Base-by-base conservation (phyloP, 2,329 filamentous ascomycete species). In the Hypoxylon sp. region DNA sequence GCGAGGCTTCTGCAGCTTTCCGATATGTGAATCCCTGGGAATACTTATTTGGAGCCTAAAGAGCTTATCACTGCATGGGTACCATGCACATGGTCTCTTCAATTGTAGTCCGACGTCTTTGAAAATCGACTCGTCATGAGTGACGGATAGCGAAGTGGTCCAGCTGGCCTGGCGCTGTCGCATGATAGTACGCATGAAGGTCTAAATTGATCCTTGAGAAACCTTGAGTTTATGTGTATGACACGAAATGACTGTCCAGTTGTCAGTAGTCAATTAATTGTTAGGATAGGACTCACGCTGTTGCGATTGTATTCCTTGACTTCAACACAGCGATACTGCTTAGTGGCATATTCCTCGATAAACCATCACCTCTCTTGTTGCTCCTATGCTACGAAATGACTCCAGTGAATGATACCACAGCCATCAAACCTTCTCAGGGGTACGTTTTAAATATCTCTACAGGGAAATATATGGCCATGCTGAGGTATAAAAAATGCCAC, bases 1-100 rank as follows among this genome's bases (percentile, higher is more conserved):
- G 57, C 51, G 52, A 57, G 56, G 49, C 55, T 37, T 17, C 54
- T 66, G 64, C 64, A 64, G 53, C 55, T 57, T 62, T 36, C 63
- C 61, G 64, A 56, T 50, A 60, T 51, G 51, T 50, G 57, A 30
- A 23, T 51, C 42, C 53, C 40, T 42, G 43, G 41, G 31, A 35
- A 50, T 54, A 46, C 55, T 51, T 59, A 60, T 60, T 36, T 57
- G 50, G 55, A 40, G 42, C 53, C 43, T n/a, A 32, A 48, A 46
- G 51, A 60, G 47, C 37, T 53, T 47, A 34, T 21, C 42, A 50
- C 55, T 27, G 57, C 46, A 56, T 58, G 50, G 56, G 51, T 51
- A 54, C 46, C 52, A 16, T 55, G 55, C 52, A 56, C 59, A 52
- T 59, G 54, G 55, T 37, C 41, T 50, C 41, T 55, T 53, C 40